Conservation (phyloP, 768 basidiomycete genomes). For the Agrocybe praecox region DNA sequence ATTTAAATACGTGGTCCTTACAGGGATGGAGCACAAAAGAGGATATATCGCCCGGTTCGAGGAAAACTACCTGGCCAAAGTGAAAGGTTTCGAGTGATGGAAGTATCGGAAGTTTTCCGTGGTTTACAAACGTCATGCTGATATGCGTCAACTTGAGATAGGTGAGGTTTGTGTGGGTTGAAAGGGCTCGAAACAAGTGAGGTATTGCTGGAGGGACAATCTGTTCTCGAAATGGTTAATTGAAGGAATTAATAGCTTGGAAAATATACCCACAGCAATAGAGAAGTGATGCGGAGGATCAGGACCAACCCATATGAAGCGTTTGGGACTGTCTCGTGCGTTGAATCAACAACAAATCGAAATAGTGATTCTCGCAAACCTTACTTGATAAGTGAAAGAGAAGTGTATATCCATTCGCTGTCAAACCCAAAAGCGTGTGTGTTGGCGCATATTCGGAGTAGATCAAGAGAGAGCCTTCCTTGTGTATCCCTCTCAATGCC, state of each 20-base stretch:
- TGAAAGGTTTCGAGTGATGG: conserved; percentile 44
- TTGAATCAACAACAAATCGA: not conserved
- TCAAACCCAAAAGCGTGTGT: conserved; percentile 24
- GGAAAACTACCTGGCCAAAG: conserved; percentile 51
- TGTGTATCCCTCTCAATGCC: conserved; percentile 18
- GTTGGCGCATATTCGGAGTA: conserved; percentile 24
- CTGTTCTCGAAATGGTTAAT: conserved; percentile 21
- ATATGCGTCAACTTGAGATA: conserved; percentile 52
- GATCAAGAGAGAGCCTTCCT: conserved; percentile 24
- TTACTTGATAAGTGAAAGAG: conserved; percentile 29
- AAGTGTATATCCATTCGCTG: conserved; percentile 23
- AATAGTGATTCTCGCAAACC: not conserved
- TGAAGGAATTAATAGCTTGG: not conserved
- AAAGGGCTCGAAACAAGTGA: conserved; percentile 40
- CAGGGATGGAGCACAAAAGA: conserved; percentile 25
- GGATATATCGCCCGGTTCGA: conserved; percentile 42
- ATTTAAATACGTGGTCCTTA: conserved; percentile 3
- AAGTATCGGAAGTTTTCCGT: conserved; percentile 30
- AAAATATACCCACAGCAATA: conserved; percentile 47
- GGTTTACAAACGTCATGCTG: conserved; percentile 8
- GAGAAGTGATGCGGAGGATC: conserved; percentile 66
- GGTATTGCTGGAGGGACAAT: conserved; percentile 43
- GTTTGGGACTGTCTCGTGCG: conserved; percentile 36
- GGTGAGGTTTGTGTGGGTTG: conserved; percentile 44
- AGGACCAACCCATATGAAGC: conserved; percentile 60